Evolutionary conservation across 768 basidiomycete genomes (phyloP).

Genomic region (Tylopilus cervinicoccineus): DNA sequence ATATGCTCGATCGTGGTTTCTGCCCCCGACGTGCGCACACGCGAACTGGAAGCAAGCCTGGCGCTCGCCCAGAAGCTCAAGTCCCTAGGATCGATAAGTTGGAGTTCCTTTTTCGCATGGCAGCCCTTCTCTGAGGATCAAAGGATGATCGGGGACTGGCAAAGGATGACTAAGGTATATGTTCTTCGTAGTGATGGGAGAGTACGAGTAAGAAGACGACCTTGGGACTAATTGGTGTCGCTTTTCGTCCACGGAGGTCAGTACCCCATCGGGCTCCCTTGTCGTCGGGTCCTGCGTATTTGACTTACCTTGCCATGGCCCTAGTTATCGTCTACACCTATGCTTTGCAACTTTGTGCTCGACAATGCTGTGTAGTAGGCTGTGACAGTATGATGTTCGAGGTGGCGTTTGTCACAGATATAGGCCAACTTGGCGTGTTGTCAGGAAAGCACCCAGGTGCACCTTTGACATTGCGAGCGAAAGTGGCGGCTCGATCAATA

Average conservation of each 20-base stretch:
- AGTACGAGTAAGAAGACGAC: conserved; percentile 40
- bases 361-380: no score
- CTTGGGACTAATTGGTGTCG: conserved; percentile 29
- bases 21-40: conserved; percentile 32
- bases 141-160: conserved; percentile 19
- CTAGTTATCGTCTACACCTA: background rate
- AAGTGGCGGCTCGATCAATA: background rate
- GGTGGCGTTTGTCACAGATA: background rate
- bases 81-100: conserved; percentile 42
- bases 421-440: background rate
- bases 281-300: background rate
- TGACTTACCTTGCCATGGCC: background rate
- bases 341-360: background rate
- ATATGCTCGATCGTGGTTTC: conserved; percentile 33
- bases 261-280: background rate
- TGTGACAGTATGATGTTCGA: background rate
- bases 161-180: conserved; percentile 37
- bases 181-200: conserved; percentile 38
- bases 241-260: background rate
- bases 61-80: conserved; percentile 43
- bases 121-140: conserved; percentile 14
- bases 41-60: conserved; percentile 47
- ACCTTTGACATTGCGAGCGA: background rate
- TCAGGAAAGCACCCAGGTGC: background rate
- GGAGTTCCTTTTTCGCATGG: conserved; percentile 47